Base-by-base conservation (phyloP, 805 yeast genomes). In the Saturnispora diversa region DNA sequence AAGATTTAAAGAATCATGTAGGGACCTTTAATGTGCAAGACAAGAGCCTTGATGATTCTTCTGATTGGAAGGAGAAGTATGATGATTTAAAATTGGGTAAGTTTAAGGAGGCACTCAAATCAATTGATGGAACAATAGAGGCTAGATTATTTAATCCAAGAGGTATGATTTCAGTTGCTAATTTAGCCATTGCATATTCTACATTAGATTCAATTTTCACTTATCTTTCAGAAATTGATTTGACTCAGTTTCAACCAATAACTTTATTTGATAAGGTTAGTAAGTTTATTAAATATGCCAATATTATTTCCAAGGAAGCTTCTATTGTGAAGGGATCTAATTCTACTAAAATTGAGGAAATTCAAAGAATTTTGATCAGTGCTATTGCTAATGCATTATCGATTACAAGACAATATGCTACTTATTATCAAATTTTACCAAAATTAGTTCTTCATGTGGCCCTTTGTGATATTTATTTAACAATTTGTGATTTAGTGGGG, bases 341-440 rank as follows among this genome's bases (percentile, higher is more conserved):
- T 26, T 31, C 33, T 11, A 6, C 34, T 3, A 36, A 37, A 12
- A 42, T 42, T 7, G 56, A 39, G 52, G 66, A 43, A 66, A 72
- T 44, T 60, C 66, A 54, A 59, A 77, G 31, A 56, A 66, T 32
- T 53, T 66, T 84, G 4, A 74, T 80, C 42, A 80, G 81, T 33
- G 70, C 90, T 1, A 72, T 83, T 19, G 75, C 87, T 13, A 86
- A 82, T 59, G 73, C 79, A 1, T 75, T 90, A 31, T 78, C 95
- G 3, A 70, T 86, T 1, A 74, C 88, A 1, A 70, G 95, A 52
- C 84, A 85, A 54, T 82, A 66, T 57, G 74, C 83, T 1, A 63
- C 77, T 9, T 80, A 82, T 50, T 65, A 72, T 4, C 68, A 70
- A n/a, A 53, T 84, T 2, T 60, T 85, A 41, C 95, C 96, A 1